Base-by-base conservation (phyloP, 2,329 filamentous ascomycete genomes). In the Chalaropsis ovoidea region DNA sequence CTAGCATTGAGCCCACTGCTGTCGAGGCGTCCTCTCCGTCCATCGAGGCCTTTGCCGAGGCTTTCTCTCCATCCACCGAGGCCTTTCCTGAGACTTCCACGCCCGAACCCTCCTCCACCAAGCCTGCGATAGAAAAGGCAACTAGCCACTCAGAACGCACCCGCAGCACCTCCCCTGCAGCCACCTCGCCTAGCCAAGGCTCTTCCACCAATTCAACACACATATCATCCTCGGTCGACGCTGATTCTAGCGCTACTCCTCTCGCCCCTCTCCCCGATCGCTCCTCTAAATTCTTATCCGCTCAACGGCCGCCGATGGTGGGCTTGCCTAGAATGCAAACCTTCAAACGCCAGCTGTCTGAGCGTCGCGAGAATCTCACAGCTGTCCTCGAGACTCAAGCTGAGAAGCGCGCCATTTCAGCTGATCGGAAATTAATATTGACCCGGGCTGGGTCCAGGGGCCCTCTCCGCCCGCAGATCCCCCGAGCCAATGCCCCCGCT, bases 291-390 rank as follows among this genome's bases (percentile, higher is more conserved):
- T 64, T 45, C 24, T 64, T 56, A 52, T 65, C 10, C 42, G 43
- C 31, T 19, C 62, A 64, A 19, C 52, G 39, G 19, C 31, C 54
- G 19, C 62, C 62, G 27, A 65, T 54, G n/a, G 42, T 67, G 52
- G 87, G 87, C 17, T 77, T 96, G 45, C 89, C 90, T 47, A 83
- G 90, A 61, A 79, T 86, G 3, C 84, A 87, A 70, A 95, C 90
- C 0, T 91, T 95, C 76, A 88, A 86, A 75, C 84, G 91, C 71
- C 90, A 93, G 74, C 83, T 88, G 73, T 93, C 90, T 35, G 92
- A 96, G 75, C 82, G 83, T 69, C 82, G 90, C 70, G 84, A 88
- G 70, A 86, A 85, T 71, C 79, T 95, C 64, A 79, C 87, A 67
- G 85, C 88, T 56, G 79, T 85, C 52, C 78, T 86, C 61, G 81